Base-by-base conservation (phyloP, 2,329 filamentous ascomycete genomes). In the Aspergillus persii region DNA sequence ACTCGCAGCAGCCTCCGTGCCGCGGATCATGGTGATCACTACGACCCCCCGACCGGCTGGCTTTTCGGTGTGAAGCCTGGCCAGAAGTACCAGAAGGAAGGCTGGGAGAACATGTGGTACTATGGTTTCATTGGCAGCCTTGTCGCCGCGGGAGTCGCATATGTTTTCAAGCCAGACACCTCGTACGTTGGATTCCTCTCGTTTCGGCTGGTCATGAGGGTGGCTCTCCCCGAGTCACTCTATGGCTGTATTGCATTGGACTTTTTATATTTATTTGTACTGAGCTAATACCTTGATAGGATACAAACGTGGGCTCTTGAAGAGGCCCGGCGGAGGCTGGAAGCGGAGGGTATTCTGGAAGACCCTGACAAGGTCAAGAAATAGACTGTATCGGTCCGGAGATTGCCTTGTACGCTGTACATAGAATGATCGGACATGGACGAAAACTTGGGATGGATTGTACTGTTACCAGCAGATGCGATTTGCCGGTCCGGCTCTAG, bases 251-350 rank as follows among this genome's bases (percentile, higher is more conserved):
- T 18, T 30, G 27, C 12, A 53, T 31, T n/a, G 3, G 36, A n/a
- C 8, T 6, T 8, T 11, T 27, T 61, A 27, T 8, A 11, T 48
- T 50, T 46, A 8, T 54, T 36, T 39, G 31, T 31, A 46, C 30
- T 44, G 36, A 26, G 59, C 69, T 72, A 47, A 74, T 63, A 52
- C 51, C 50, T 52, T 48, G 59, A 61, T 70, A 99, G 95, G 77
- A 97, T 99, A 86, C 95, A 98, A 83, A 98, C 94, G 57, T 99
- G 95, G 95, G 95, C 95, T 63, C 87, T 99, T 48, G 95, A 99
- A 80, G 95, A 99, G 82, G 95, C 95, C 55, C 86, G 95, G 74
- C 86, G 95, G 81, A 86, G 95, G 81, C 87, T 99, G 84, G 95
- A 99, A 82, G 90, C 88, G 61, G 95, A 99, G 83, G 95, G 95